Conservation (phyloP, 306 rosid genomes). For the Trifolium pratense region DNA sequence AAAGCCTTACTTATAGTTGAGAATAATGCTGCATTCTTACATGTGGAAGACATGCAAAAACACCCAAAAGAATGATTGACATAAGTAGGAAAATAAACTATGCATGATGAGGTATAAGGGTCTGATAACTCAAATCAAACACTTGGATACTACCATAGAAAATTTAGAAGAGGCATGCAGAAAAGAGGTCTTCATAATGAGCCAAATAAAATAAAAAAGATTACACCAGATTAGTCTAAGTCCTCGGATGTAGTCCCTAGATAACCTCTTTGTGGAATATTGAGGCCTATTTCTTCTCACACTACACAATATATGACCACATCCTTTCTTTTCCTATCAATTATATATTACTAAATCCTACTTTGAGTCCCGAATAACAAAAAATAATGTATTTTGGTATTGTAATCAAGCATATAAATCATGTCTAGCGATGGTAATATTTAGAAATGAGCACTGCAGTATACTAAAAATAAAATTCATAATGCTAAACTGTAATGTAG, state of each 20-base stretch:
- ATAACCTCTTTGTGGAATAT: constrained; percentile 26
- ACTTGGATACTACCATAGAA: background rate
- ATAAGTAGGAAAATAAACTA: constrained; percentile 12
- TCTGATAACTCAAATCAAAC: constrained; percentile 4
- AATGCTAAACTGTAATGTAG: constrained; percentile 26
- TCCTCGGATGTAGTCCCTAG: constrained; percentile 16
- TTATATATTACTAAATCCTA: constrained; percentile 21
- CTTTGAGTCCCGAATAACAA: constrained; percentile 8
- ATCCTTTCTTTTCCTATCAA: constrained; percentile 12
- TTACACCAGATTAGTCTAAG: constrained; percentile 6
- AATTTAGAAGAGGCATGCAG: background rate
- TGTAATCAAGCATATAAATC: constrained; percentile 28
- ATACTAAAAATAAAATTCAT: constrained; percentile 24
- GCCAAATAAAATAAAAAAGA: background rate
- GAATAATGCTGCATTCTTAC: background rate
- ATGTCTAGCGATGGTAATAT: background rate
- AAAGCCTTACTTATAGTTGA: constrained; percentile 3
- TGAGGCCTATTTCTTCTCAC: constrained; percentile 28
- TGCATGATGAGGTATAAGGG: background rate
- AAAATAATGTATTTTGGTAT: constrained; percentile 2
- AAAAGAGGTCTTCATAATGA: background rate
- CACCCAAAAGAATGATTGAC: background rate
- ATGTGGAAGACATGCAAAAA: constrained; percentile 11
- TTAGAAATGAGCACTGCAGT: background rate
- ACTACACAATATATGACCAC: constrained; percentile 4